Evolutionary conservation across 2,329 filamentous ascomycete species (phyloP), one percentile per base, ranked within the genome.

Genomic region (Blastomyces gilchristii): DNA sequence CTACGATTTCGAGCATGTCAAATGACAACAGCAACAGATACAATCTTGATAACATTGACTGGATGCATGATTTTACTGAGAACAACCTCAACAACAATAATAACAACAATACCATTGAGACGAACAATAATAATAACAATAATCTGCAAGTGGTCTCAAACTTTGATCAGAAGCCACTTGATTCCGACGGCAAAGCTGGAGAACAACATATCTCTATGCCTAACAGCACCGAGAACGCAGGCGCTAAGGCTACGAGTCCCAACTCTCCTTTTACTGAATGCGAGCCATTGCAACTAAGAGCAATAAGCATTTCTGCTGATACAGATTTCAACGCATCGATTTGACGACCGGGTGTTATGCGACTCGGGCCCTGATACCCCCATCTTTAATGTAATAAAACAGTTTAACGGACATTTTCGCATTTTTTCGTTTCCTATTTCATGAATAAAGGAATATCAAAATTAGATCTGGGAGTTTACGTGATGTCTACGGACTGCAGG

Each of bases 11-110:
- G 7, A 53, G 53, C 34, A 34, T 63, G 43, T 58, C 49, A 34
- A 59, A 60, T 28, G 61, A 62, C 47, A 70, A 71, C 54, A 63
- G 61, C n/a, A 68, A 66, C 62, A 58, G 58, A 47, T 49, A 66
- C 25, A 64, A 64, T 16, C 49, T 71, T 39, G 65, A 67, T 41
- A 67, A 64, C 22, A 63, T 66, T 50, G 65, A 61, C 28, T 66
- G 62, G 63, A 67, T 65, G 62, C 61, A 61, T 39, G 65, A 62
- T 57, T 63, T 65, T 25, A 49, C 57, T 25, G 57, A 14, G 28
- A 59, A 49, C 54, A 43, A 14, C 41, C 18, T 16, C 41, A 43
- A 14, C 25, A 34, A 37, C 54, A 25, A 22, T 14, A 43, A 43
- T 8, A 43, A 22, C 25, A 34, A 37, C 54, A 25, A 22, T 37